Base-by-base conservation (phyloP, 805 yeast species). In the Brettanomyces custersianus region DNA sequence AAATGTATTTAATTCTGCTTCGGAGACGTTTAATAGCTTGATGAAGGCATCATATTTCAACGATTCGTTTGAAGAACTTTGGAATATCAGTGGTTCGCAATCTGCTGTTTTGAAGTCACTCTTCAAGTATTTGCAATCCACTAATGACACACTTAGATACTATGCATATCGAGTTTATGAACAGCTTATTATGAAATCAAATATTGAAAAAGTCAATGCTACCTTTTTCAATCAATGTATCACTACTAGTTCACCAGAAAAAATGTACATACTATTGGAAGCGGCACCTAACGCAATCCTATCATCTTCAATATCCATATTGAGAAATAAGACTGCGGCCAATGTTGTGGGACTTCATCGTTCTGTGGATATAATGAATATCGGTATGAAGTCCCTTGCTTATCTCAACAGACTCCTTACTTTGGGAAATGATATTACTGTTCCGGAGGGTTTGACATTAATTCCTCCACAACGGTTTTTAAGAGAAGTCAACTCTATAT, bases 391-490 rank as follows among this genome's bases (percentile, higher is more conserved):
- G 12, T 66, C 68, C 52, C 40, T 81, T 4, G 58, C 74, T 1
- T 44, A 77, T 3, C 55, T 80, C 27, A 65, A 62, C 32, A 61
- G 65, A 39, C 56, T 63, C 42, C 61, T 74, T 39, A 49, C 55
- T 34, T 40, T 56, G 3, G 64, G 61, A 19, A 43, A 44, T 6
- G 63, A 56, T 13, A 42, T 42, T 17, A 48, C 37, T 2, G 27
- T 48, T 6, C 46, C 57, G 2, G 40, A 40, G 4, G 30, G 33
- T 4, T 59, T 56, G 31, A 56, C 52, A n/a, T 64, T 76, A 2
- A 57, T 82, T 19, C 80, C 84, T 5, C 63, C 70, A 3, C 87
- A 77, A 48, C 68, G 92, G 45, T 59, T 80, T 27, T 69, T 65
- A 29, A 73, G 81, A 84, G 56, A 80, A 7, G 41, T 83, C 15